Evolutionary conservation across 202 grass and related monocot species (phyloP), one percentile per base, ranked within the genome.

Genomic region (Setaria viridis): DNA sequence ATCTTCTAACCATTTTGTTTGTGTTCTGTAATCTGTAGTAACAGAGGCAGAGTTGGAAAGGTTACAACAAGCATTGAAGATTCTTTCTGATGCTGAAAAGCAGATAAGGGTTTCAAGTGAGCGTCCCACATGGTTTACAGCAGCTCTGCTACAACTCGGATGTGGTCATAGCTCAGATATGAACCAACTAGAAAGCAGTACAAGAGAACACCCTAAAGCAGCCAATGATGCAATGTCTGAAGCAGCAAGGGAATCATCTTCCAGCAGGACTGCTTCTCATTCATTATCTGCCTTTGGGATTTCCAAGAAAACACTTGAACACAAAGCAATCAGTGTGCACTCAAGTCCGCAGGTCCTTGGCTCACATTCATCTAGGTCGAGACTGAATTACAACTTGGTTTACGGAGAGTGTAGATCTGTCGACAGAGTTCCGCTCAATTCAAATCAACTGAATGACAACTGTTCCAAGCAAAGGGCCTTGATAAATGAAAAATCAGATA

Each of bases 71-170:
- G 91, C 91, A 73, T 56, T 97, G 69, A 97, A 92, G 84, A 91
- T 97, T 90, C 94, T 97, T 55, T 97, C 91, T 76, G 94, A 97
- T 85, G 91, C 94, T 39, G 91, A 94, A 88, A 97, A 91, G 45
- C 94, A 97, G 84, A 91, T 97, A 87, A 86, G 92, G 15, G 78
- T 91, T 72, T 97, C 94, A 78, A 89, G 84, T 79, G 94, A 97
- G 64, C 89, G 88, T 21, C 91, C 92, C 53, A 94, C 90, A 70
- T 97, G 94, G 94, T 97, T 97, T 72, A 94, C 92, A 57, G 90
- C 94, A 71, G 92, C 91, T 32, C 88, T 97, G 71, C 77, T 97
- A 62, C 92, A 97, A 59, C 90, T 97, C 47, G 84, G 94, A 73
- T 88, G 70, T 81, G 62, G 78, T 67, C 86, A 86, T 79, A 78